Percentiles rank a stretch among this genome's conserved stretches.
Evolutionary conservation across 2,329 filamentous ascomycete genomes (phyloP).

Genomic region (Pestalotiopsis sp.): DNA sequence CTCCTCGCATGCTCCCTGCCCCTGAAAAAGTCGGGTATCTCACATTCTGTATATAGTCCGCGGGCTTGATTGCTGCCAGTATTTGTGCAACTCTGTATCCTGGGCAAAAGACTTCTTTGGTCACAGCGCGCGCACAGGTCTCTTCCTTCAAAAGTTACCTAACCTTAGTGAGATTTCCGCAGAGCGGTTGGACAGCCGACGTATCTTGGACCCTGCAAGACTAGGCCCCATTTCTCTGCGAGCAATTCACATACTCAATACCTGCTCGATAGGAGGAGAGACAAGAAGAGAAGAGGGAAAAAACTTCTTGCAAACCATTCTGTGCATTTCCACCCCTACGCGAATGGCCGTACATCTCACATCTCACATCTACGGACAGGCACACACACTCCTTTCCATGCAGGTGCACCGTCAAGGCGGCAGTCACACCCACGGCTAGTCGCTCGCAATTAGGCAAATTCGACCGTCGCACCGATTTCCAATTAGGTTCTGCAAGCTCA

Average conservation of each 20-base stretch:
- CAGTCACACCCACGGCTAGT: constrained; percentile 9
- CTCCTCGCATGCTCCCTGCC: no score
- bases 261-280: not conserved
- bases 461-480: not conserved
- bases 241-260: not conserved
- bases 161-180: not conserved
- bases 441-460: constrained; percentile 13
- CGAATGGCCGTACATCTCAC: not conserved
- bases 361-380: not conserved
- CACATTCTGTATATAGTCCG: no score
- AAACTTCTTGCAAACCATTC: not conserved
- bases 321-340: not conserved
- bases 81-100: no score
- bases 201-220: not conserved
- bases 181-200: not conserved
- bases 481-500: not conserved
- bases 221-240: not conserved
- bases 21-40: no score
- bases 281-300: not conserved
- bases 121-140: not conserved
- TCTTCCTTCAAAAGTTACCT: not conserved
- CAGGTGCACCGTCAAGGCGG: constrained; percentile 8
- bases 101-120: not conserved
- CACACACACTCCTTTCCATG: not conserved
- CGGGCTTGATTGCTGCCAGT: no score